These are phyloP conservation scores for Spergularia bocconei DNA, from an alignment of 148 eudicot genomes.

Conservation along the genomic window DNA sequence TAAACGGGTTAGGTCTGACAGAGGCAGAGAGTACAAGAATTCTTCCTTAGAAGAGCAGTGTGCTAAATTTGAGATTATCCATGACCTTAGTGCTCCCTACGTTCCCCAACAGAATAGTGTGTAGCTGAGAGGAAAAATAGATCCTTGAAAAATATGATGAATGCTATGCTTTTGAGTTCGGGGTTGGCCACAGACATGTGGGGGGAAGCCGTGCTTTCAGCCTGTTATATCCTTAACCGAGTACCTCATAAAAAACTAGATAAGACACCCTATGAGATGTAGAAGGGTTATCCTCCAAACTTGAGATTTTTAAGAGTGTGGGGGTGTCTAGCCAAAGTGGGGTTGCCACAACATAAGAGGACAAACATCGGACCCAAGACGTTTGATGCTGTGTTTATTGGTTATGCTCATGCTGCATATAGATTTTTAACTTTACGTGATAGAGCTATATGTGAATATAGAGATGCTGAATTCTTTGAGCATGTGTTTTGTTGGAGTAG, in stretches of 20 bases:
- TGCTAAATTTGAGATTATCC: too few species aligned
- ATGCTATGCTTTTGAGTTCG: not conserved
- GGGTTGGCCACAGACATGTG: not conserved
- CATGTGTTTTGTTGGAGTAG: too few species aligned
- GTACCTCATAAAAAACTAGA: too few species aligned
- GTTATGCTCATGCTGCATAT: constrained; percentile 6
- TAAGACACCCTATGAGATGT: not conserved
- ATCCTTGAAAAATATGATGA: not conserved
- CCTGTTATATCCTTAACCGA: not conserved
- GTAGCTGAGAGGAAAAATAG: not conserved
- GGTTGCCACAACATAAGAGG: not conserved
- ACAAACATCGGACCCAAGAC: not conserved
- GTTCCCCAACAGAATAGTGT: not conserved
- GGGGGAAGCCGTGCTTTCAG: not conserved
- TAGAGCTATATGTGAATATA: not conserved
- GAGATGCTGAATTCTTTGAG: not conserved
- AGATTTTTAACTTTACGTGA: not conserved
- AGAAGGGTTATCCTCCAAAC: not conserved
- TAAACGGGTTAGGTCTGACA: too few species aligned
- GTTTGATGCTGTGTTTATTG: not conserved
- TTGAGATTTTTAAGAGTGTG: not conserved
- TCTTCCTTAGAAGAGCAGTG: too few species aligned
- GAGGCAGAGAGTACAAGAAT: too few species aligned
- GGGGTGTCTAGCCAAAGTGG: not conserved
- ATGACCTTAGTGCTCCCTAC: too few species aligned